Base-by-base conservation (phyloP, 106 monocot species). In the Allium cepa region DNA sequence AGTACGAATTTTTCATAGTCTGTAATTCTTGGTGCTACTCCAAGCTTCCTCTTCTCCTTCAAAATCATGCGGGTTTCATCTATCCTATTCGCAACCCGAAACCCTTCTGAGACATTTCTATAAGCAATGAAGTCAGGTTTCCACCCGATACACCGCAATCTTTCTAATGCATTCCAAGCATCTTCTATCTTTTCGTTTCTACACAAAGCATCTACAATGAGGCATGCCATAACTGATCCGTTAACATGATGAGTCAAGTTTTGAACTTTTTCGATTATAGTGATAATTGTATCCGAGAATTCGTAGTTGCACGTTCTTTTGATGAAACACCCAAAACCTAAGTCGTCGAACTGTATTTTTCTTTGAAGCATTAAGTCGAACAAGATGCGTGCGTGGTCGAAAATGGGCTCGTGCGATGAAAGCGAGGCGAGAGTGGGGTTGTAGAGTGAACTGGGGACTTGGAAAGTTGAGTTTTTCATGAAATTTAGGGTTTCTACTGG, bases 61-160 rank as follows among this genome's bases (percentile, higher is more conserved):
- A 93, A 72, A 16, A 92, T 83, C 60, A 15, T 82, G 18, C 45
- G 36, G 12, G 73, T 70, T 26, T 92, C 86, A 46, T 93, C 83
- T 18, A 69, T 48, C 68, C 80, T 82, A 9, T 73, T 74, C 0
- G 49, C 78, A 17, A 75, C 60, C 50, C 74, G 80, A 67, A 90
- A 90, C n/a, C 73, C 80, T 60, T 92, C 90, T 0, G 97, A 69
- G 59, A 90, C 89, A 63, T 87, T 74, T 62, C 92, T 76, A 64
- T 99, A 93, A 0, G 90, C 78, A 8, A 99, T 79, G 58, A 99
- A 99, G 79, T 99, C 92, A 1, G 97, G 89, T 60, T 99, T 99
- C 56, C 75, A 93, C 5, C 69, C 87, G 65, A 77, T 75, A 16
- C n/a, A 56, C 47, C 92, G 78, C 26, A 93, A 71, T 57, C 78